phyloP scores from a whole-genome alignment of 2,329 filamentous ascomycete genomes.

The Aureobasidium musti region DNA sequence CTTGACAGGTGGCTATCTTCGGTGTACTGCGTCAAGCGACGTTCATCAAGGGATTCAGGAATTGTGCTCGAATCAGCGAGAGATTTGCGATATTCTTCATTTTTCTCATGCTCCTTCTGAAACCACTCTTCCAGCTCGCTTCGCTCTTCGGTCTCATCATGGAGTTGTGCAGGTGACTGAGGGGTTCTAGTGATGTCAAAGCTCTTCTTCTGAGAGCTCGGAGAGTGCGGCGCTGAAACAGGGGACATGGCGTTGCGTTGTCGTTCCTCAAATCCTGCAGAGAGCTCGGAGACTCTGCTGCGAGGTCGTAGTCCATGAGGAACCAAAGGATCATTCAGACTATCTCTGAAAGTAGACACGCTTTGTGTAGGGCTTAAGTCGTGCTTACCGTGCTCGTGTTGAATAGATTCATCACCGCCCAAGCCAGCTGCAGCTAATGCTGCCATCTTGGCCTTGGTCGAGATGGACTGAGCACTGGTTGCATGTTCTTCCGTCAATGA shows the following conservation, averaged over 20 bases:
- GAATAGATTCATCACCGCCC: slow-evolving; percentile 36
- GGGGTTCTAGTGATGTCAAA: slow-evolving; percentile 4
- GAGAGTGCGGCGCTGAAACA: slow-evolving; percentile 1
- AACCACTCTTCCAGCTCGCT: slow-evolving; percentile 54
- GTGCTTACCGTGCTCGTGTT: slow-evolving; percentile 41
- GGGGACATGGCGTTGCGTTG: slow-evolving; percentile 19
- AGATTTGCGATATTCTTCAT: slow-evolving; percentile 58
- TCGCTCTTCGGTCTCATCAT: slow-evolving; percentile 37
- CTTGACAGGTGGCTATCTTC: slow-evolving; percentile 57
- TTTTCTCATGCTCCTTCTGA: slow-evolving; percentile 58
- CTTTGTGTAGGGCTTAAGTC: slow-evolving; percentile 84
- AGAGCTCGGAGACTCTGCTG: slow-evolving; percentile 34
- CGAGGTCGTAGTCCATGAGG: slow-evolving; percentile 40
- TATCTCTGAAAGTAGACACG: slow-evolving; percentile 78
- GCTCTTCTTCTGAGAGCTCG: slow-evolving; percentile 34
- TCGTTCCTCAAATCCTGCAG: slow-evolving; percentile 24
- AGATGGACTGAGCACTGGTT: slow-evolving; percentile 45
- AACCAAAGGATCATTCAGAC: slow-evolving; percentile 42
- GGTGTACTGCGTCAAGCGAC: slow-evolving; percentile 53
- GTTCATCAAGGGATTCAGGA: slow-evolving; percentile 47
- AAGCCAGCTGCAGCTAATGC: slow-evolving; percentile 46
- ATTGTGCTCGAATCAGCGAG: slow-evolving; percentile 39
- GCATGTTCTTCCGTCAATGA: slow-evolving; percentile 55
- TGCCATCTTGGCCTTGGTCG: slow-evolving; percentile 43
- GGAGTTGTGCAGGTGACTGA: slow-evolving; percentile 6